Percentiles rank a stretch among this genome's conserved stretches.
These are phyloP conservation scores for Cydonia oblonga DNA, from an alignment of 331 rosid genomes.

Conservation along the genomic window DNA sequence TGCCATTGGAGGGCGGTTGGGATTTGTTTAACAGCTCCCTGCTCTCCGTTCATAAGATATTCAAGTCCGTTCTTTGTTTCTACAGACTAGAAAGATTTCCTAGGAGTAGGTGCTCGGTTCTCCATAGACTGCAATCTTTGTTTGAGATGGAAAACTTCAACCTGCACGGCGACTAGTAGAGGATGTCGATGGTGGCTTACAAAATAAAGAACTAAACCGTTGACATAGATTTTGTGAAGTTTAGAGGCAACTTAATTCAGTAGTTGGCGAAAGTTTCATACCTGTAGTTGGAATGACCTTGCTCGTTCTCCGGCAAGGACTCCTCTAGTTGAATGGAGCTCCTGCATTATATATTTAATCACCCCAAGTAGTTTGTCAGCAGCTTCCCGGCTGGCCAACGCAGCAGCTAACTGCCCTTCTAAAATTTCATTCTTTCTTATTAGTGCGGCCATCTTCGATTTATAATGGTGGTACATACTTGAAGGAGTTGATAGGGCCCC, in stretches of 20 bases:
- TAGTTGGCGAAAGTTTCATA: conserved; percentile 3
- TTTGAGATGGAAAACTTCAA: conserved; percentile 84
- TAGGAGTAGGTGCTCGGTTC: conserved; percentile 73
- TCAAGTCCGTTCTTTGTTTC: conserved; percentile 1
- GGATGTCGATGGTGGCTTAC: not conserved
- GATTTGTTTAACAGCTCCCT: not conserved
- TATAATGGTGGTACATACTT: conserved; percentile 52
- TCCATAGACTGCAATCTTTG: conserved; percentile 92
- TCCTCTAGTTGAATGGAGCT: conserved; percentile 91
- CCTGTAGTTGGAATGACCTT: conserved; percentile 93
- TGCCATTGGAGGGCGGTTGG: not conserved
- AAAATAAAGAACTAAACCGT: not conserved
- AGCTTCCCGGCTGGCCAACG: conserved; percentile 56
- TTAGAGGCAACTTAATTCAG: not conserved
- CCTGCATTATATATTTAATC: conserved; percentile 30
- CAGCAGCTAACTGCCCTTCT: conserved; percentile 81
- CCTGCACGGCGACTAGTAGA: conserved; percentile 31
- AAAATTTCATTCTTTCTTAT: conserved; percentile 69
- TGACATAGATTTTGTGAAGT: not conserved
- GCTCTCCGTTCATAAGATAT: not conserved
- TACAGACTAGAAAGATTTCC: conserved; percentile 66
- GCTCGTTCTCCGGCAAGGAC: conserved; percentile 82
- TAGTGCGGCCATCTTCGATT: conserved; percentile 53
- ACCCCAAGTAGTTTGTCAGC: conserved; percentile 35
- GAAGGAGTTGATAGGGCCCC: conserved; percentile 52